These are phyloP conservation scores for Myxozyma lipomycoides DNA, from an alignment of 805 yeast genomes.

Conservation along the genomic window DNA sequence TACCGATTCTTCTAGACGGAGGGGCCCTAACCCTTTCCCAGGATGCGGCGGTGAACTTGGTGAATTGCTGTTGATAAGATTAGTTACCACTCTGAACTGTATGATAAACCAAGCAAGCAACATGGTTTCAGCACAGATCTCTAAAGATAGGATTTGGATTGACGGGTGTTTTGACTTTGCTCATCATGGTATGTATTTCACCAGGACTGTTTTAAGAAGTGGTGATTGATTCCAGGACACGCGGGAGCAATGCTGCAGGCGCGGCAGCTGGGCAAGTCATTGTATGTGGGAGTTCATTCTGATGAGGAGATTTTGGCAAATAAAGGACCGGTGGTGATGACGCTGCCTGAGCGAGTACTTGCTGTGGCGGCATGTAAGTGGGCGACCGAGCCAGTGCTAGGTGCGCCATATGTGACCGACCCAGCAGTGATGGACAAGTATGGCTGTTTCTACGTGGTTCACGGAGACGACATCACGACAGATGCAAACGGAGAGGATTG, in stretches of 20 bases:
- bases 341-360: slow-evolving; percentile 63
- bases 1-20: too few species aligned
- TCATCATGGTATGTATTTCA: slow-evolving; percentile 67
- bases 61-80: too few species aligned
- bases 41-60: too few species aligned
- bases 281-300: slow-evolving; percentile 85
- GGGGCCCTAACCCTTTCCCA: too few species aligned
- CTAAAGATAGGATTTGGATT: slow-evolving; percentile 67
- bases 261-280: slow-evolving; percentile 68
- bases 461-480: slow-evolving; percentile 96
- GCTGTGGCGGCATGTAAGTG: slow-evolving; percentile 91
- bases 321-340: slow-evolving; percentile 96
- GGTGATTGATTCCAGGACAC: slow-evolving; percentile 46
- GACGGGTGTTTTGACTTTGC: slow-evolving; percentile 98
- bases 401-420: slow-evolving; percentile 92
- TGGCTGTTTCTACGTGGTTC: slow-evolving; percentile 87
- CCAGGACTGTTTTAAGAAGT: neutral
- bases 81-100: too few species aligned
- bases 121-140: slow-evolving; percentile 15
- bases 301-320: slow-evolving; percentile 79
- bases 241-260: slow-evolving; percentile 97
- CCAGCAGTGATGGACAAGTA: slow-evolving; percentile 70
- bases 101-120: neutral
- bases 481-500: slow-evolving; percentile 96
- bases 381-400: slow-evolving; percentile 65